Evolutionary conservation across 2,329 filamentous ascomycete species (phyloP), one percentile per base, ranked within the genome.

Genomic region (Harringtonia aguacate): DNA sequence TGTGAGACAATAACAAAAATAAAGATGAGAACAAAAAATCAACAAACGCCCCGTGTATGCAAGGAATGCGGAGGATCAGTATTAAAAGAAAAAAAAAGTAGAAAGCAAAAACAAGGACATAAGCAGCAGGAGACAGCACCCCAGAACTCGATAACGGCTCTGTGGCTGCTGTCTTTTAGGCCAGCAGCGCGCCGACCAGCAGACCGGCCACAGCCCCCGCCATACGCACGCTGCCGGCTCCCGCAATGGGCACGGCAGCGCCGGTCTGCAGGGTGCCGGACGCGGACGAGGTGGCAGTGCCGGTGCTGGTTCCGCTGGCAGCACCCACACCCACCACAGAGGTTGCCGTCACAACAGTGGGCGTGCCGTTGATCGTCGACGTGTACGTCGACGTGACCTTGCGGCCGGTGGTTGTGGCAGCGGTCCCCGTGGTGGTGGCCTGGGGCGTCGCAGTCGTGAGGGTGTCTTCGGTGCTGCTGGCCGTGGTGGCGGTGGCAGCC

Each of bases 301-400:
- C 55, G 4, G 54, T 56, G 3, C 21, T 42, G 28, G 43, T 43
- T 60, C 17, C 53, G 38, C 24, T 44, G 2, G 67, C 64, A n/a
- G n/a, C n/a, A 12, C 64, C 59, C 33, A 68, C 65, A 20, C 61
- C 64, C 3, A 74, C 70, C 53, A 61, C 69, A 1, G 69, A 70
- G 2, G 70, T 74, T n/a, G 63, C 63, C 12, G 70, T 73, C 39
- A 73, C 57, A 13, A 66, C 62, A 4, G 64, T 64, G 43, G 68
- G 58, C 28, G 61, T 64, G 22, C 72, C 72, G 39, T 70, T 58
- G 30, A 65, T 55, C 8, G 69, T 72, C 8, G 66, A 68, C n/a
- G 70, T 75, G 47, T 59, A 57, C 0, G 67, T 69, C 21, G 62
- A 54, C 8, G 58, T 52, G 12, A 57, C 48, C 36, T 45, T 52